Percentiles rank a stretch among this genome's conserved stretches.
Evolutionary conservation across 2,329 filamentous ascomycete species (phyloP).

Genomic region (Thielaviopsis ethacetica): DNA sequence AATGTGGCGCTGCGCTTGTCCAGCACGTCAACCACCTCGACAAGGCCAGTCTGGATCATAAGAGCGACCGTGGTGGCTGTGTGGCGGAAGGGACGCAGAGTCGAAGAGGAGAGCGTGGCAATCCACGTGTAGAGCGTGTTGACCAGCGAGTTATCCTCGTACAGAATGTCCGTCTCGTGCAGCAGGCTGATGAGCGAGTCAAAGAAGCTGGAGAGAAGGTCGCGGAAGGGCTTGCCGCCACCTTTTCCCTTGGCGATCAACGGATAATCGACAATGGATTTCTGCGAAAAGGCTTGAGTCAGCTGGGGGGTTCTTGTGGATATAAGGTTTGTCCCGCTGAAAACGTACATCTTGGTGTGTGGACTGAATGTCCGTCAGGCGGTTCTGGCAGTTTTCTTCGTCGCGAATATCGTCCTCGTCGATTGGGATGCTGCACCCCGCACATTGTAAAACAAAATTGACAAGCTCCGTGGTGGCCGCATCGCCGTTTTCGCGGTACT

Average conservation of each 20-base stretch:
- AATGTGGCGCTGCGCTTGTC: slow-evolving; percentile 58
- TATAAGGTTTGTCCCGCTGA: background rate
- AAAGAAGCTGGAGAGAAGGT: slow-evolving; percentile 65
- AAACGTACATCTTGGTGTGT: slow-evolving; percentile 59
- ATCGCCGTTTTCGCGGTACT: slow-evolving; percentile 37
- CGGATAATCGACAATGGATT: slow-evolving; percentile 70
- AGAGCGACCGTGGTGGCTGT: slow-evolving; percentile 78
- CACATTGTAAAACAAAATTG: slow-evolving; percentile 51
- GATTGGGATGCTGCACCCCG: slow-evolving; percentile 68
- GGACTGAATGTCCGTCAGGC: slow-evolving; percentile 70
- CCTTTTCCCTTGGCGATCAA: slow-evolving; percentile 63
- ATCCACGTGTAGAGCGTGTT: slow-evolving; percentile 88
- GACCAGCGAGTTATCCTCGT: slow-evolving; percentile 59
- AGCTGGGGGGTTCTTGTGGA: background rate
- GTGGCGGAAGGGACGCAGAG: slow-evolving; percentile 79
- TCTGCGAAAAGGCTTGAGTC: slow-evolving; percentile 33
- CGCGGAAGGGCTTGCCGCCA: slow-evolving; percentile 59
- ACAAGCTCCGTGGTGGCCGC: slow-evolving; percentile 44
- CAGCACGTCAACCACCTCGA: slow-evolving; percentile 53
- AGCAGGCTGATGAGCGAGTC: slow-evolving; percentile 57
- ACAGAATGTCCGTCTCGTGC: slow-evolving; percentile 67
- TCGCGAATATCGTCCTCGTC: slow-evolving; percentile 75
- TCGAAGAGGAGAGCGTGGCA: slow-evolving; percentile 75
- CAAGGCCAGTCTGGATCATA: slow-evolving; percentile 62
- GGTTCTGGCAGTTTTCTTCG: slow-evolving; percentile 67